phyloP scores from a whole-genome alignment of 1,139 yeast species.

The Yamadazyma aaseri region DNA sequence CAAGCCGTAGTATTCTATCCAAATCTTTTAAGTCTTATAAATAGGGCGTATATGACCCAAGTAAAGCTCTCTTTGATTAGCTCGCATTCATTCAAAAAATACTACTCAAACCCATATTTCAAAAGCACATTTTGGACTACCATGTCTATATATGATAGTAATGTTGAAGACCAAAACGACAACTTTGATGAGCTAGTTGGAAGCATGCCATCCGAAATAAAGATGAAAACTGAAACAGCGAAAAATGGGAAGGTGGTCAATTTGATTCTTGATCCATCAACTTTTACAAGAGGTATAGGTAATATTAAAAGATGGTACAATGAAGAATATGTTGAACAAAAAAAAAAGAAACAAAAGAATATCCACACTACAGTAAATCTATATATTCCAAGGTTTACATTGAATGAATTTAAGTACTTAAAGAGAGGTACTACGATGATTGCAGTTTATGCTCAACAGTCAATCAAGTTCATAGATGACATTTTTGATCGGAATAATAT shows the following conservation, averaged over 20 bases:
- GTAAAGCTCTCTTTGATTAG: no score
- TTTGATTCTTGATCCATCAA: constrained; percentile 57
- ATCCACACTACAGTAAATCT: constrained; percentile 25
- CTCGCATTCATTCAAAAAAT: no score
- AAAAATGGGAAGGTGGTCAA: constrained; percentile 19
- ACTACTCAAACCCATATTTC: no score
- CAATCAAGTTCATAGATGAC: constrained; percentile 52
- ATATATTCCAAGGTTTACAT: constrained; percentile 53
- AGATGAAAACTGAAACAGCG: background rate
- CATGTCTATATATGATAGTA: no score
- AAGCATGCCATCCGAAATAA: background rate
- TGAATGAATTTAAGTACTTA: constrained; percentile 54
- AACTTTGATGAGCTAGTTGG: constrained; percentile 2
- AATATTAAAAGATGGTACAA: constrained; percentile 58
- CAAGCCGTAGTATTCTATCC: no score
- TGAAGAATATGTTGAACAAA: constrained; percentile 11
- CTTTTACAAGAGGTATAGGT: constrained; percentile 59
- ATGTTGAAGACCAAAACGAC: background rate
- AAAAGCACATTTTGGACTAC: no score
- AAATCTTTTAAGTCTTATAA: no score
- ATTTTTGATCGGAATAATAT: constrained; percentile 23
- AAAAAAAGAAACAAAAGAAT: constrained; percentile 13
- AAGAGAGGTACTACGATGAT: constrained; percentile 54
- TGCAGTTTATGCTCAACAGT: constrained; percentile 58
- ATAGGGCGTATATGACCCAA: no score